Evolutionary conservation across 768 basidiomycete genomes (phyloP), one percentile per base, ranked within the genome.

Genomic region (Boletus huronensis): DNA sequence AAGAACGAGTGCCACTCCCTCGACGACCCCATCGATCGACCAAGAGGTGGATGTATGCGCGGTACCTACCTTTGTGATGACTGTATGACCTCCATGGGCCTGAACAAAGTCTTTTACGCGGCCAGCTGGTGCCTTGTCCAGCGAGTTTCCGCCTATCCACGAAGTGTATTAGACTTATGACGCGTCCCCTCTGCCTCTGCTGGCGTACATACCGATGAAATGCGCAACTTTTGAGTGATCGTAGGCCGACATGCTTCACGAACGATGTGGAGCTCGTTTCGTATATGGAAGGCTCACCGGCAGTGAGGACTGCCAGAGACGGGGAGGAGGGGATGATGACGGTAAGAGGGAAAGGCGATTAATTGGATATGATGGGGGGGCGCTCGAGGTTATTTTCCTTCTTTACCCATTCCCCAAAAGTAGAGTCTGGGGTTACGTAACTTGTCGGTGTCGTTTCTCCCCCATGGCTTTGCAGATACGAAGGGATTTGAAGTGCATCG

Each of bases 21-120:
- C 42, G 36, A 48, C 44, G 48, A 56, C 29, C 28, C 40, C 48
- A 19, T 29, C 19, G 47, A 29, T 54, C 47, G 50, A 50, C 53
- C 26, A 23, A 57, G 46, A 58, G 43, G 58, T 42, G 54, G 11
- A 21, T 61, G 55, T 64, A 58, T 53, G 60, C 63, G 48, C 23
- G 53, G 4, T 9, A 67, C 80, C 58, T 63, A 95, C 97, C 78
- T 98, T 98, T 54, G 93, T 97, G 74, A 99, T 98, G 57, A 98
- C 95, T 19, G 97, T 96, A 73, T 99, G 97, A 54, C 97, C 97
- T 10, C 95, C 94, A 70, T 95, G 78, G 46, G 77, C 75, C 68
- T 88, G 87, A 34, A 98, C 95, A 72, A 96, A 99, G 75, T 98
- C 94, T 58, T 84, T 79, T 39, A 99, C 85, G 57, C 79, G 81